phyloP scores from a whole-genome alignment of 1,284 basidiomycete genomes.

The Neonothopanus nambi region DNA sequence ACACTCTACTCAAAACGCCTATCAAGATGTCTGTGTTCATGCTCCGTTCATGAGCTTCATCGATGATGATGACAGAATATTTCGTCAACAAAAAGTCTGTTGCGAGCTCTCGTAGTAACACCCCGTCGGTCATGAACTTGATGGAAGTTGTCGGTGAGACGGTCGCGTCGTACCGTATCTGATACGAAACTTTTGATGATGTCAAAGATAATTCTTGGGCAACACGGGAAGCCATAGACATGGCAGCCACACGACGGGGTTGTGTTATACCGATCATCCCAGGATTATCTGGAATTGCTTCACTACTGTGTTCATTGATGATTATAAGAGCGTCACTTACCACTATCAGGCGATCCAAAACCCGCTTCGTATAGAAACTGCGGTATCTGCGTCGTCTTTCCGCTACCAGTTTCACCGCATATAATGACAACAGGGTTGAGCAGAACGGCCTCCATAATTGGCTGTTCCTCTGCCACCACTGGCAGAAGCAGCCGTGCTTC shows the following conservation, averaged over 20 bases:
- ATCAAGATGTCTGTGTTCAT: conserved; percentile 99
- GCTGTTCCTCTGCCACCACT: conserved; percentile 92
- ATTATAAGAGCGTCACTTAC: conserved; percentile 40
- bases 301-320: conserved; percentile 1
- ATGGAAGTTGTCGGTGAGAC: conserved; percentile 88
- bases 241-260: conserved; percentile 94
- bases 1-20: conserved; percentile 91
- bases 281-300: conserved; percentile 72
- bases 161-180: conserved; percentile 96
- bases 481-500: conserved; percentile 83
- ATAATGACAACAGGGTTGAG: conserved; percentile 90
- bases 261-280: conserved; percentile 99
- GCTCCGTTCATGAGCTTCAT: conserved; percentile 97
- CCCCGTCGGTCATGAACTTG: conserved; percentile 99
- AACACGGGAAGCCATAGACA: conserved; percentile 94
- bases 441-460: conserved; percentile 89
- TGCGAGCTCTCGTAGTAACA: conserved; percentile 90
- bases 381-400: conserved; percentile 98
- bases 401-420: conserved; percentile 96
- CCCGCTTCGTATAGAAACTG: conserved; percentile 98
- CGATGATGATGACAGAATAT: conserved; percentile 94
- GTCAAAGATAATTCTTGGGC: conserved; percentile 85
- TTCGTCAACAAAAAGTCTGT: conserved; percentile 87
- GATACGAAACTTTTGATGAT: conserved; percentile 86
- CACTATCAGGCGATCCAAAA: conserved; percentile 82